Percentiles rank a stretch among this genome's conserved stretches.
Evolutionary conservation across 805 yeast species (phyloP).

Genomic region (Wickerhamiella bombiphila): DNA sequence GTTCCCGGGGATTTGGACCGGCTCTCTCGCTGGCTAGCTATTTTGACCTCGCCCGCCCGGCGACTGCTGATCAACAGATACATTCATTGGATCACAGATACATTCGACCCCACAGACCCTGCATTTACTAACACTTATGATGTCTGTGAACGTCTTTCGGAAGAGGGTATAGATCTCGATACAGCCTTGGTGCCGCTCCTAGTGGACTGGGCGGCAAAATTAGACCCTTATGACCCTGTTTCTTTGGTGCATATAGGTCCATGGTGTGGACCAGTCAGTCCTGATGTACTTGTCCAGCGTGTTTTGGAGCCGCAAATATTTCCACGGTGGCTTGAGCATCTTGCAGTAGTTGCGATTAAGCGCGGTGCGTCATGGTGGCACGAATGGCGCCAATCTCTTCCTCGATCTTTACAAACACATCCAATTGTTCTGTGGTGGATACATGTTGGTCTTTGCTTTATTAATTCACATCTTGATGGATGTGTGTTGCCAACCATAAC

Average conservation of each 20-base stretch:
- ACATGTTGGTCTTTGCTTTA: not conserved
- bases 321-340: not conserved
- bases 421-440: slow-evolving; percentile 1
- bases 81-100: too few relatives aligned
- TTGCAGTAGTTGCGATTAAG: not conserved
- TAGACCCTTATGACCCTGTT: not conserved
- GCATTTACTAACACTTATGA: not conserved
- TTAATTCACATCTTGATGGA: slow-evolving; percentile 1
- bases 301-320: not conserved
- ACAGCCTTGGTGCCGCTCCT: not conserved
- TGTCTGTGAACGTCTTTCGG: not conserved
- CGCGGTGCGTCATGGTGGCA: not conserved
- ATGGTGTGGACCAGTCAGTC: slow-evolving; percentile 2
- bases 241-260: not conserved
- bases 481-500: not conserved
- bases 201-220: not conserved
- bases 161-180: not conserved
- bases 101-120: not conserved
- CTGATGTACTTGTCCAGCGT: not conserved
- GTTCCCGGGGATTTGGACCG: too few relatives aligned
- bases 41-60: too few relatives aligned
- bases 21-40: too few relatives aligned
- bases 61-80: too few relatives aligned
- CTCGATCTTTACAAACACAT: not conserved
- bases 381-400: not conserved